A percentile compares a stretch with the other conserved stretches of the same genome.
Evolutionary conservation across 1,284 basidiomycete species (phyloP).

Genomic region (Puccinia polysora): DNA sequence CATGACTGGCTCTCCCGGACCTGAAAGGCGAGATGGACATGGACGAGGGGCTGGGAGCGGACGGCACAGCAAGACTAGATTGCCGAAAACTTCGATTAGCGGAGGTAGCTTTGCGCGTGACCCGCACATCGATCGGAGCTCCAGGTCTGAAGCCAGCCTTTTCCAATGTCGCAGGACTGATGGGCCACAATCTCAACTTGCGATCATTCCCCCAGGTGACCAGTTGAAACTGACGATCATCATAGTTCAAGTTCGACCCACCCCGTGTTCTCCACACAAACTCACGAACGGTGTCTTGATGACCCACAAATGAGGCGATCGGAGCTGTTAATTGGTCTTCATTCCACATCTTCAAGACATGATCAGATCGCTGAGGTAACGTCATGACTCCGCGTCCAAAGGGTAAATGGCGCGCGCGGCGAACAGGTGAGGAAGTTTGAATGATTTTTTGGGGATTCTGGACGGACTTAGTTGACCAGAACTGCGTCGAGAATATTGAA

Average conservation of each 20-base stretch:
- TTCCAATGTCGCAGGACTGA: constrained; percentile 63
- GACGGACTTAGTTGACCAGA: constrained; percentile 41
- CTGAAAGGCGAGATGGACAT: constrained; percentile 35
- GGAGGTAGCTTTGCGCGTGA: constrained; percentile 54
- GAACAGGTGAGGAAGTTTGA: constrained; percentile 78
- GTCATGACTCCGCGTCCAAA: constrained; percentile 87
- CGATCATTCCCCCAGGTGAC: constrained; percentile 97
- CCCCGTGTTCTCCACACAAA: constrained; percentile 84
- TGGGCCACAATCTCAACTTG: constrained; percentile 84
- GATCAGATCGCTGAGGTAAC: constrained; percentile 81
- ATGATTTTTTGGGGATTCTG: constrained; percentile 62
- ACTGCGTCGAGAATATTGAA: constrained; percentile 46
- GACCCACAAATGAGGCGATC: constrained; percentile 77
- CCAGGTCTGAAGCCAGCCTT: constrained; percentile 58
- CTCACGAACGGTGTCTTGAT: constrained; percentile 90
- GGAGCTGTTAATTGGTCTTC: constrained; percentile 58
- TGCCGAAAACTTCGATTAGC: constrained; percentile 44
- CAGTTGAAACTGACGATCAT: constrained; percentile 75
- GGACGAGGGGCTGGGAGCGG: constrained; percentile 29
- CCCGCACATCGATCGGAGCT: constrained; percentile 57
- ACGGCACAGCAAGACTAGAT: constrained; percentile 35
- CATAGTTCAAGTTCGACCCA: constrained; percentile 55
- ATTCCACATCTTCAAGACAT: constrained; percentile 77
- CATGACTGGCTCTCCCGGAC: constrained; percentile 14
- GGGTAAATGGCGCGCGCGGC: constrained; percentile 85